Percentiles rank a stretch among this genome's conserved stretches.
Conservation (phyloP, 2,329 filamentous ascomycete genomes). For the Epichloe aotearoae region DNA sequence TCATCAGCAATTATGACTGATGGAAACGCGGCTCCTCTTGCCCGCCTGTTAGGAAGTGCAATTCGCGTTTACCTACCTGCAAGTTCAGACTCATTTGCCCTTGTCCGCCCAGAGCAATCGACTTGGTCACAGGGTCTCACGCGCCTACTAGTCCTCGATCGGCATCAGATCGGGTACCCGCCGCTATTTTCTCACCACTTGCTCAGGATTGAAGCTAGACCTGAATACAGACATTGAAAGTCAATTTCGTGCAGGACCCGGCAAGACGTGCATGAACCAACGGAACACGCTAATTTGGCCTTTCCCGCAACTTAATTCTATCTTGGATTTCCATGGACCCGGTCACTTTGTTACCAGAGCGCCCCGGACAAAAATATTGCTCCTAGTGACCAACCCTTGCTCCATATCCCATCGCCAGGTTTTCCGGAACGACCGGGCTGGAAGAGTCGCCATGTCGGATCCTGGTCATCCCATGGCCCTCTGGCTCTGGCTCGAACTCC, state of each 20-base stretch:
- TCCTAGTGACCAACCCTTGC: too few species aligned
- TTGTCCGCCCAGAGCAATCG: too few species aligned
- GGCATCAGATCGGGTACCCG: slow-evolving; percentile 1
- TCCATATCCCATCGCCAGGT: too few species aligned
- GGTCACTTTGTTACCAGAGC: too few species aligned
- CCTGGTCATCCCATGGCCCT: slow-evolving; percentile 47
- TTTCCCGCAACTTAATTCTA: not conserved
- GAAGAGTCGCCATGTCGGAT: slow-evolving; percentile 31
- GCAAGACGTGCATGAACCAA: not conserved
- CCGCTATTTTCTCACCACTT: not conserved
- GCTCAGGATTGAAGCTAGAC: not conserved
- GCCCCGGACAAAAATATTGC: too few species aligned
- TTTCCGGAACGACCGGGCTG: not conserved
- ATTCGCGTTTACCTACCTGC: too few species aligned
- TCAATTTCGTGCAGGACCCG: not conserved
- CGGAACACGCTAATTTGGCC: not conserved
- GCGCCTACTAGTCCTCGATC: not conserved
- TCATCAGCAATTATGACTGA: too few species aligned
- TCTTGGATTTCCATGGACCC: too few species aligned
- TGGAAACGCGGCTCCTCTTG: too few species aligned
- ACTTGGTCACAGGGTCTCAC: not conserved
- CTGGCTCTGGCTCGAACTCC: slow-evolving; percentile 64
- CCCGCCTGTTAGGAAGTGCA: too few species aligned
- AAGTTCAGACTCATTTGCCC: too few species aligned
- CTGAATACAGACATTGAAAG: not conserved